Evolutionary conservation across 2,329 filamentous ascomycete genomes (phyloP).

Genomic region (Fusarium subtropicale): DNA sequence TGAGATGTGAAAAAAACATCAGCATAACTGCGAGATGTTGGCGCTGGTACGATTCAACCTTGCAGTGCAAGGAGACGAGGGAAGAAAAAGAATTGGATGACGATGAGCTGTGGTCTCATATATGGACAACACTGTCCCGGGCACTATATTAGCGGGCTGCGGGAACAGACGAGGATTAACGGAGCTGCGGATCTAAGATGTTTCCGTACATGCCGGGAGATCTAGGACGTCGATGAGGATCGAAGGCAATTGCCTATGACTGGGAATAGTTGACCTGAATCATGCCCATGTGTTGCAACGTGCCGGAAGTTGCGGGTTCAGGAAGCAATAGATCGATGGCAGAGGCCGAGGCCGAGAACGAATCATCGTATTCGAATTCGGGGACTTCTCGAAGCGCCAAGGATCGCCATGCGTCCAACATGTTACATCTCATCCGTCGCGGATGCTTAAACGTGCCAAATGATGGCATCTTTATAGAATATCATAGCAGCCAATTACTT

Average conservation of each 20-base stretch:
- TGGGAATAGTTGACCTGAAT: slow-evolving; percentile 5
- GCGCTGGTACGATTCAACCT: slow-evolving; percentile 12
- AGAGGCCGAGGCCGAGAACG: slow-evolving; percentile 23
- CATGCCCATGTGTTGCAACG: slow-evolving; percentile 8
- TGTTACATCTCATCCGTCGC: background rate
- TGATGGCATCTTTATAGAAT: slow-evolving; percentile 14
- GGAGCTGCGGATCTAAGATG: slow-evolving; percentile 16
- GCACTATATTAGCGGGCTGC: slow-evolving; percentile 2
- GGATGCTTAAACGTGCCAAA: slow-evolving; percentile 8
- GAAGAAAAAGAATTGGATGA: slow-evolving; percentile 1
- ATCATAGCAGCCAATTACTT: slow-evolving; percentile 19
- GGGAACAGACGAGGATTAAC: slow-evolving; percentile 11
- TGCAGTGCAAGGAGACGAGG: background rate
- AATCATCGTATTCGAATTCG: slow-evolving; percentile 33
- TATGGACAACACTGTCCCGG: slow-evolving; percentile 21
- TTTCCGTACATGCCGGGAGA: slow-evolving; percentile 6
- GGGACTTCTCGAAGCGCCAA: slow-evolving; percentile 29
- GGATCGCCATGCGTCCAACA: slow-evolving; percentile 11
- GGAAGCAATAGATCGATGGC: slow-evolving; percentile 5
- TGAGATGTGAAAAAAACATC: slow-evolving; percentile 16
- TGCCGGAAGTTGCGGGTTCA: slow-evolving; percentile 37
- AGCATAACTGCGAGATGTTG: slow-evolving; percentile 37
- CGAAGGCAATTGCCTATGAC: slow-evolving; percentile 1
- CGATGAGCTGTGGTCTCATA: slow-evolving; percentile 27
- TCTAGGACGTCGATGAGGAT: background rate